Base-by-base conservation (phyloP, 441 rosid genomes). In the Monsonia emarginata region DNA sequence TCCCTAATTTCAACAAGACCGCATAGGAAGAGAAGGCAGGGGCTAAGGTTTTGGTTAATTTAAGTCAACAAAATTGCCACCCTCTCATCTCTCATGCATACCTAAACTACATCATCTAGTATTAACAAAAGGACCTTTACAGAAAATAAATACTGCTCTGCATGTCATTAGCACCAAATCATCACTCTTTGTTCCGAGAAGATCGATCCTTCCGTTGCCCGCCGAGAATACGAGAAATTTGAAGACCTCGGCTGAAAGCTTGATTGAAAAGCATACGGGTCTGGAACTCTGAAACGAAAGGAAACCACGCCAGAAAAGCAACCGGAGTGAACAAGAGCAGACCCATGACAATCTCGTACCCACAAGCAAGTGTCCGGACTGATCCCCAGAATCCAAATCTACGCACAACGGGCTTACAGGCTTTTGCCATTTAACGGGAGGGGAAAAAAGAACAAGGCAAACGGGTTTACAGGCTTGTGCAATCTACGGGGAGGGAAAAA, bases 191-290 rank as follows among this genome's bases (percentile, higher is more conserved):
- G 87, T 76, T 83, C 2, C 91, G 85, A 16, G 97, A 79, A 18
- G 96, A 64, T 0, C 90, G 91, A 65, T 91, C 96, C 78, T 88
- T 95, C 68, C 85, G 75, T 1, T 85, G 99, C 3, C 99, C 97
- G 13, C 97, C 99, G 3, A 95, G 93, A 81, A 95, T 88, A 72
- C 98, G 98, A 8, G 98, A 95, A 78, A 95, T 95, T 75, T 95
- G 98, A 69, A 95, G 85, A 73, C 98, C 98, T 87, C 99, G 84
- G 75, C 97, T 94, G 79, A 94, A 94, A 8, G 97, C 99, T 79
- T 94, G 99, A 84, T 95, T 95, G 84, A 95, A 95, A 24, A 95
- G 85, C 99, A 95, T 91, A 30, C 99, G 98, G 6, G 99, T 95
- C 75, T 95, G 99, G 72, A 95, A 95, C 76, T 95, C 99, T 0